Percentiles rank a stretch among this genome's conserved stretches.
These are phyloP conservation scores for Choricystis sp. DNA, from an alignment of 139 green algal genomes.

Conservation along the genomic window DNA sequence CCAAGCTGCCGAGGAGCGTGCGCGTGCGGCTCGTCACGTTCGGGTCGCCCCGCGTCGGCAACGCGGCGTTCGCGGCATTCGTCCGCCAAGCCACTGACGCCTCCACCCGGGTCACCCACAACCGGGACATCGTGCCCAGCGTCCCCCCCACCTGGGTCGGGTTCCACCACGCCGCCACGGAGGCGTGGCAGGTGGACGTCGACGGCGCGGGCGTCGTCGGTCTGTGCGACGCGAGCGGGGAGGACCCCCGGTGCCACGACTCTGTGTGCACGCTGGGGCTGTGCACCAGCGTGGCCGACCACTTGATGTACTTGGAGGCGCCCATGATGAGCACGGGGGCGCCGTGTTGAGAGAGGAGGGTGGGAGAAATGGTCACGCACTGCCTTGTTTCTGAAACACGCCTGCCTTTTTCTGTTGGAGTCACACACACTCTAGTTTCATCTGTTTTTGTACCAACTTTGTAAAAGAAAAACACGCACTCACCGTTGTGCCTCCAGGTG, in stretches of 20 bases:
- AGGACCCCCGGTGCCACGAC: slow-evolving; percentile 74
- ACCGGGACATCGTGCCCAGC: slow-evolving; percentile 73
- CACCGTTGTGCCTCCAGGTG: no score
- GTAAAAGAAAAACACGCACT: no score
- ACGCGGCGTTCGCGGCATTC: slow-evolving; percentile 46
- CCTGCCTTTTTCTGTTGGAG: no score
- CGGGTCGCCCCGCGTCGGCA: slow-evolving; percentile 69
- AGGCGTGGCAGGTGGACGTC: slow-evolving; percentile 60
- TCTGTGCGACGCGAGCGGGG: slow-evolving; percentile 57
- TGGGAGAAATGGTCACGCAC: no score
- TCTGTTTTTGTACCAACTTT: no score
- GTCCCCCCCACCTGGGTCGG: slow-evolving; percentile 49
- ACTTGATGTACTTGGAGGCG: slow-evolving; percentile 47
- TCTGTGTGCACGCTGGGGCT: slow-evolving; percentile 59
- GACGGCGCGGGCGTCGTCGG: slow-evolving; percentile 11
- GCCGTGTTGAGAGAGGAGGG: not conserved
- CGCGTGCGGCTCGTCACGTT: slow-evolving; percentile 53
- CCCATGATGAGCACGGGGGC: not conserved
- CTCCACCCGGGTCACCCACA: slow-evolving; percentile 59
- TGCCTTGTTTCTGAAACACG: no score
- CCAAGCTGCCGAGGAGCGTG: slow-evolving; percentile 1
- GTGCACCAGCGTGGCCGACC: slow-evolving; percentile 62
- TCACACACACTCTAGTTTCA: no score
- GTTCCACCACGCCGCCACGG: slow-evolving; percentile 45
- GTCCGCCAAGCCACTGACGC: slow-evolving; percentile 9